Conservation (phyloP, 2,329 filamentous ascomycete genomes). For the Aspergillus tubingensis region DNA sequence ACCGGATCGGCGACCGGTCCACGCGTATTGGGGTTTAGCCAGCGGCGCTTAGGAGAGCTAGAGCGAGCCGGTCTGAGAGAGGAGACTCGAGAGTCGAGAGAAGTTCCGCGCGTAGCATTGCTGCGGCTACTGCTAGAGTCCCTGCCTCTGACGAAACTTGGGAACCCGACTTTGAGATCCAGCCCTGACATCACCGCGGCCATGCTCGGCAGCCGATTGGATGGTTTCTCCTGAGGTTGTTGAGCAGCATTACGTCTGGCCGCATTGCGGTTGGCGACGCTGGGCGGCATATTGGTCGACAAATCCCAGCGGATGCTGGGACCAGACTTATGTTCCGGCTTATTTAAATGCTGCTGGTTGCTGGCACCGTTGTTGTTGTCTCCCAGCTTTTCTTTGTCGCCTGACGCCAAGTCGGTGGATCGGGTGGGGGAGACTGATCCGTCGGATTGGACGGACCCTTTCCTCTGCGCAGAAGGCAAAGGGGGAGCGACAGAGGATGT, state of each 20-base stretch:
- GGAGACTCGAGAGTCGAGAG: constrained; percentile 38
- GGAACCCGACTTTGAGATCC: constrained; percentile 38
- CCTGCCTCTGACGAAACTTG: constrained; percentile 39
- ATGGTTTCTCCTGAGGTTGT: constrained; percentile 39
- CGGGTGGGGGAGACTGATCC: constrained; percentile 18
- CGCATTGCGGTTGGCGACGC: constrained; percentile 30
- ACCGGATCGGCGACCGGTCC: constrained; percentile 37
- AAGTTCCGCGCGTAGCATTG: constrained; percentile 42
- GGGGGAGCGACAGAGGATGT: constrained; percentile 10
- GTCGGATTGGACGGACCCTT: constrained; percentile 12
- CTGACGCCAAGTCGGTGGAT: constrained; percentile 14
- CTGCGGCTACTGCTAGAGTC: constrained; percentile 43
- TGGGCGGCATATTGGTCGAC: constrained; percentile 22
- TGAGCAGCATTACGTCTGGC: constrained; percentile 41
- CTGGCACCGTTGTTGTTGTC: constrained; percentile 22
- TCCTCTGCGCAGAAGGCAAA: constrained; percentile 9
- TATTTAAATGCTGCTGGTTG: not conserved
- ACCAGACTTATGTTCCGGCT: constrained; percentile 29
- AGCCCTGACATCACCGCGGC: constrained; percentile 48
- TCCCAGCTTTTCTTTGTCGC: constrained; percentile 14
- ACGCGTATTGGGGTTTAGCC: constrained; percentile 54
- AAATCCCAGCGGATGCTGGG: constrained; percentile 23
- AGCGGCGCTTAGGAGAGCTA: constrained; percentile 45
- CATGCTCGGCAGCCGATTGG: constrained; percentile 39
- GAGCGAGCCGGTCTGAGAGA: constrained; percentile 29